Evolutionary conservation across 306 rosid species (phyloP).

Genomic region (Urtica urens): DNA sequence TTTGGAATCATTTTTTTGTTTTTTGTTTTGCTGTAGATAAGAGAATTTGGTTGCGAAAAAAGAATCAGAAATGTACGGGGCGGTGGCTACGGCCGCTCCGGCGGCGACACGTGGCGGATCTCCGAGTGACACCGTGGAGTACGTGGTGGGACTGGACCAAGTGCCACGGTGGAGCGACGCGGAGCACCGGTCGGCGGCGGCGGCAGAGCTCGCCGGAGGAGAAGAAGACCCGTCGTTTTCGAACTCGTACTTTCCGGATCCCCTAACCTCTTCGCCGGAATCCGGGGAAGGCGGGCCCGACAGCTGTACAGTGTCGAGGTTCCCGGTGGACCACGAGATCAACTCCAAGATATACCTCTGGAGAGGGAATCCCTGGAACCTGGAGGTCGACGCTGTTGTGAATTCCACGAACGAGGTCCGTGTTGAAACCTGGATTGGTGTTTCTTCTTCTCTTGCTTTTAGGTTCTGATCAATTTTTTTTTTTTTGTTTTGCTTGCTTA

Average conservation of each 20-base stretch:
- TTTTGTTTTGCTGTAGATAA: conserved; percentile 14
- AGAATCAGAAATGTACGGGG: conserved; percentile 56
- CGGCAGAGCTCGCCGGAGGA: no score
- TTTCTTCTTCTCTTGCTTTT: neutral
- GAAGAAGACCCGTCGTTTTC: conserved; percentile 58
- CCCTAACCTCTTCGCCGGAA: conserved; percentile 48
- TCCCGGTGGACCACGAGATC: conserved; percentile 78
- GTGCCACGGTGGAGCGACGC: conserved; percentile 93
- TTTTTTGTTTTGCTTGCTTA: conserved; percentile 16
- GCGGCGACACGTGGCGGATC: conserved; percentile 43
- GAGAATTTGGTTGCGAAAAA: conserved; percentile 20
- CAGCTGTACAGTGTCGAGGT: conserved; percentile 45
- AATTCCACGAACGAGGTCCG: conserved; percentile 96
- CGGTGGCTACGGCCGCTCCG: conserved; percentile 54
- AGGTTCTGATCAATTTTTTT: neutral
- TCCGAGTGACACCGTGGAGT: conserved; percentile 55
- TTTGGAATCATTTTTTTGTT: conserved; percentile 5
- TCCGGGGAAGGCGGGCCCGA: conserved; percentile 33
- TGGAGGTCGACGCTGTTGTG: conserved; percentile 96
- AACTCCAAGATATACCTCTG: conserved; percentile 80
- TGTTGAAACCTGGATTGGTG: conserved; percentile 7
- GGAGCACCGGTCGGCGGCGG: conserved; percentile 54
- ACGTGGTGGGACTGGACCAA: conserved; percentile 73
- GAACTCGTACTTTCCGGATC: conserved; percentile 59
- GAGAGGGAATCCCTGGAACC: conserved; percentile 97